A percentile compares a stretch with the other conserved stretches of the same genome.
phyloP scores from a whole-genome alignment of 2,329 filamentous ascomycete species.

The Blastomyces parvus region DNA sequence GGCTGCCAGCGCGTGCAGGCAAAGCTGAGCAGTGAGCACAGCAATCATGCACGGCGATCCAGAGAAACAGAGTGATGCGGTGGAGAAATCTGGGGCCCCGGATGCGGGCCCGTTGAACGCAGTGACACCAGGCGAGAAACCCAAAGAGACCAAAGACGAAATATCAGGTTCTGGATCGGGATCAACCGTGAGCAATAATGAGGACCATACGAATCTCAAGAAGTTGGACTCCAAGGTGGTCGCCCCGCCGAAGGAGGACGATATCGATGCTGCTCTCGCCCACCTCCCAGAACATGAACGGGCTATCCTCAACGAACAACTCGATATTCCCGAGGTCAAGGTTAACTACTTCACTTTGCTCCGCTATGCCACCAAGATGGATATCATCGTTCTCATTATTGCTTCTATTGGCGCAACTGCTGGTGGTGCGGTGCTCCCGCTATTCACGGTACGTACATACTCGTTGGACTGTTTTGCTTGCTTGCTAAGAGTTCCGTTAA shows the following conservation, averaged over 20 bases:
- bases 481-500: slow-evolving; percentile 1
- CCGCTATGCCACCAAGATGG: slow-evolving; percentile 58
- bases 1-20: background rate
- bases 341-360: slow-evolving; percentile 57
- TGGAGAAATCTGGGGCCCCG: background rate
- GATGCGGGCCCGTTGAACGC: background rate
- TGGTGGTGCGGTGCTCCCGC: slow-evolving; percentile 63
- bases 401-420: slow-evolving; percentile 57
- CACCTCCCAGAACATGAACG: slow-evolving; percentile 59
- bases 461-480: background rate
- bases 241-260: slow-evolving; percentile 27
- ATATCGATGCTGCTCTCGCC: slow-evolving; percentile 45
- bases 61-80: background rate
- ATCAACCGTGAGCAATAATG: slow-evolving; percentile 7
- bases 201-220: slow-evolving; percentile 11
- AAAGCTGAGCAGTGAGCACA: too few species aligned
- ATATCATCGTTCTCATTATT: slow-evolving; percentile 54
- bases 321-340: slow-evolving; percentile 54
- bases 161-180: slow-evolving; percentile 6
- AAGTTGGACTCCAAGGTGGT: slow-evolving; percentile 37
- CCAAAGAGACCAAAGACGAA: slow-evolving; percentile 1
- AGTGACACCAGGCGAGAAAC: slow-evolving; percentile 5
- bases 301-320: slow-evolving; percentile 57
- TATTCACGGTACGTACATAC: slow-evolving; percentile 59
- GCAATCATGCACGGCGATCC: background rate